Conservation (phyloP, 208 protist species). For the Trypanosoma conorhini region DNA sequence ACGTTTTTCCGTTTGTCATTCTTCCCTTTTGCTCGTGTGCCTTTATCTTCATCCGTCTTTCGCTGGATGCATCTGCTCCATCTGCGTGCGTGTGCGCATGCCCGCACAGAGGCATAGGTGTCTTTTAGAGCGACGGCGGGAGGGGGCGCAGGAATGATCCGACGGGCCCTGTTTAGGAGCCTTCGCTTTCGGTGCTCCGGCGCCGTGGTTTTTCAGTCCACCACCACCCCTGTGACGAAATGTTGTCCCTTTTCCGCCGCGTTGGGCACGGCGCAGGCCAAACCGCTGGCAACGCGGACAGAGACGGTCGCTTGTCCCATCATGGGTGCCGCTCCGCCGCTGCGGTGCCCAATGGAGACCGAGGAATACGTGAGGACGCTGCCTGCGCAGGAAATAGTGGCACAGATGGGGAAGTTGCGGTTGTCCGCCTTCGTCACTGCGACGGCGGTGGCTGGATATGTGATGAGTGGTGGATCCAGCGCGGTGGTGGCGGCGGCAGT, state of each 20-base stretch:
- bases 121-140: neutral
- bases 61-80: neutral
- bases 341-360: conserved; percentile 54
- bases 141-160: conserved; percentile 25
- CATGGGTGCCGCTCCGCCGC: conserved; percentile 44
- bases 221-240: conserved; percentile 35
- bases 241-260: conserved; percentile 60
- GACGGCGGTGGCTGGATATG: conserved; percentile 74
- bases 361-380: conserved; percentile 23
- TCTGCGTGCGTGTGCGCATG: neutral
- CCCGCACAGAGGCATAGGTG: neutral
- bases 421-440: conserved; percentile 84
- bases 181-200: conserved; percentile 28
- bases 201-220: conserved; percentile 23
- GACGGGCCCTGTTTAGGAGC: conserved; percentile 24
- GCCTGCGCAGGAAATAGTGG: conserved; percentile 41
- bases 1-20: neutral
- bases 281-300: conserved; percentile 6
- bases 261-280: conserved; percentile 15
- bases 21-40: neutral
- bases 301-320: conserved; percentile 33
- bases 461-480: conserved; percentile 61
- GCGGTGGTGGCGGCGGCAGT: conserved; percentile 51
- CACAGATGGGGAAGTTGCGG: conserved; percentile 79
- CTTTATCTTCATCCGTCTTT: conserved; percentile 6